Percentiles rank a stretch among this genome's conserved stretches.
Conservation (phyloP, 441 rosid genomes). For the Populus hybrid region DNA sequence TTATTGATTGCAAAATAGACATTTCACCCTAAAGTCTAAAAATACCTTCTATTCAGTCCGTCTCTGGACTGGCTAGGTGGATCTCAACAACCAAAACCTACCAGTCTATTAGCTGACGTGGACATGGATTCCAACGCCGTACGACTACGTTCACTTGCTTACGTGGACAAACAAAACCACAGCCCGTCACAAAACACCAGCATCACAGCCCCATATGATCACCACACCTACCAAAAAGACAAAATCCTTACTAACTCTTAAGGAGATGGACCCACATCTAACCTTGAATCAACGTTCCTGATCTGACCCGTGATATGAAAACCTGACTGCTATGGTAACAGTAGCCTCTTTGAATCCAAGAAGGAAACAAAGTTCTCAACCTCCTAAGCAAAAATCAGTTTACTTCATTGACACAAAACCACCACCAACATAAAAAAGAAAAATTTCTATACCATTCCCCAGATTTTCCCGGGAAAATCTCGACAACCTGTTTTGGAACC, state of each 20-base stretch:
- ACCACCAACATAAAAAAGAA: not conserved
- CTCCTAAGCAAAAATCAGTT: conserved; percentile 25
- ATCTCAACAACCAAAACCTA: not conserved
- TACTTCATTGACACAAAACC: not conserved
- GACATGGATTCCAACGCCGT: not conserved
- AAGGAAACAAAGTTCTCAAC: conserved; percentile 11
- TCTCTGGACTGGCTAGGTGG: not conserved
- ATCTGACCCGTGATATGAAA: not conserved
- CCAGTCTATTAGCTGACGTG: not conserved
- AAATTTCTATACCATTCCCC: not conserved
- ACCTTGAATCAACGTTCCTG: not conserved
- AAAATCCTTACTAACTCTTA: not conserved
- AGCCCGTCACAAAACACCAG: not conserved
- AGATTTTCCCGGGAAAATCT: conserved; percentile 18
- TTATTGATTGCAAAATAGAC: no score
- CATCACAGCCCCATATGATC: not conserved
- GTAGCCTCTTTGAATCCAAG: not conserved
- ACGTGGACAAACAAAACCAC: not conserved
- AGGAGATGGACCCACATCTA: not conserved
- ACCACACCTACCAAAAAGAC: not conserved
- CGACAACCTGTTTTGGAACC: conserved; percentile 13
- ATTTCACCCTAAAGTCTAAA: no score
- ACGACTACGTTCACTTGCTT: not conserved
- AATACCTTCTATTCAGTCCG: no score
- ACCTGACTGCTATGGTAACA: not conserved